These are phyloP conservation scores for Phytophthora ramorum DNA, from an alignment of 352 stramenopile species.

Conservation along the genomic window DNA sequence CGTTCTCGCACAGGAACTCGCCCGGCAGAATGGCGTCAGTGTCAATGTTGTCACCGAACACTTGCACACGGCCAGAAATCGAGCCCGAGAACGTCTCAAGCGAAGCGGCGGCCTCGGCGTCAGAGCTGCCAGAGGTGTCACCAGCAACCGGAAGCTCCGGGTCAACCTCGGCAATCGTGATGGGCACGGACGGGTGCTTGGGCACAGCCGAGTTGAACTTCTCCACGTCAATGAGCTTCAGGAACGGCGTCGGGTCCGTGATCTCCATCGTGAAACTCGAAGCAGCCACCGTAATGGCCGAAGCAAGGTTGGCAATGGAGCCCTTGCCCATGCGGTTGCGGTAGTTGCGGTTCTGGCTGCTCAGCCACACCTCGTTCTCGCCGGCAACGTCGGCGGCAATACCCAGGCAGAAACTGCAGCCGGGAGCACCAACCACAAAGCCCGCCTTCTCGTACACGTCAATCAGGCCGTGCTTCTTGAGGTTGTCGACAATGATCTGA, in stretches of 20 bases:
- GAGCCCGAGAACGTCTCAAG: slow-evolving; percentile 55
- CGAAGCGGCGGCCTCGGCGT: slow-evolving; percentile 37
- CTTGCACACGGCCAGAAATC: slow-evolving; percentile 77
- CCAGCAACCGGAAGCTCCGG: slow-evolving; percentile 55
- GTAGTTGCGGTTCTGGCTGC: slow-evolving; percentile 88
- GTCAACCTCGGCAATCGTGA: slow-evolving; percentile 50
- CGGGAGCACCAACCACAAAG: slow-evolving; percentile 78
- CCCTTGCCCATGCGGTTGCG: slow-evolving; percentile 88
- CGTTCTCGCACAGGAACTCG: slow-evolving; percentile 86
- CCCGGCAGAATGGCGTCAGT: slow-evolving; percentile 88
- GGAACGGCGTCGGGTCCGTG: slow-evolving; percentile 77
- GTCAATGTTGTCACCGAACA: slow-evolving; percentile 92
- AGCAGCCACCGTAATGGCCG: slow-evolving; percentile 79
- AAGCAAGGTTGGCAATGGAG: slow-evolving; percentile 84
- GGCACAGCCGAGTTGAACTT: slow-evolving; percentile 73
- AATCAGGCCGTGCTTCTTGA: slow-evolving; percentile 78
- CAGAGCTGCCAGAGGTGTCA: slow-evolving; percentile 20
- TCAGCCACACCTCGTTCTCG: slow-evolving; percentile 88
- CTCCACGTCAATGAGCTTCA: slow-evolving; percentile 74
- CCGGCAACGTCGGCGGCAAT: slow-evolving; percentile 85
- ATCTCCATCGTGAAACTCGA: slow-evolving; percentile 87
- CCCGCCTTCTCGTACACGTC: slow-evolving; percentile 83
- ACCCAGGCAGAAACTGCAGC: slow-evolving; percentile 84
- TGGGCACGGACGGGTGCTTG: slow-evolving; percentile 46
- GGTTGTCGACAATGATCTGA: slow-evolving; percentile 83